Conservation (phyloP, 129 eudicot species). For the Lactuca sativa region DNA sequence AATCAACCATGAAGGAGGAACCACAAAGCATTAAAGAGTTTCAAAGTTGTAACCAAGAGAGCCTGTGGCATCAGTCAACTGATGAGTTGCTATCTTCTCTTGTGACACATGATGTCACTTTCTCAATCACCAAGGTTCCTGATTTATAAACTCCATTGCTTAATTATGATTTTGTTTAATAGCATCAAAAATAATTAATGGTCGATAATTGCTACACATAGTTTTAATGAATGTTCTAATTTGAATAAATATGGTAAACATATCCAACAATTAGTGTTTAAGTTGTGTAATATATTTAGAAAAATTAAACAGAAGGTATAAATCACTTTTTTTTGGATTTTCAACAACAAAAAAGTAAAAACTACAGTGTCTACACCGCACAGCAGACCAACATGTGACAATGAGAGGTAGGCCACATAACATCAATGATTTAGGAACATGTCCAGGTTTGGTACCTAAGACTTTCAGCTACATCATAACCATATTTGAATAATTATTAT, state of each 20-base stretch:
- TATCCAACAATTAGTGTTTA: not conserved
- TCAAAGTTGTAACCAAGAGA: conserved; percentile 39
- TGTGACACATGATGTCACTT: conserved; percentile 41
- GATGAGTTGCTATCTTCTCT: conserved; percentile 48
- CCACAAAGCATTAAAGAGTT: conserved; percentile 42
- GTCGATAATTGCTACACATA: not conserved
- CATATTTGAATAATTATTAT: not conserved
- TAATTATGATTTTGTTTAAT: not conserved
- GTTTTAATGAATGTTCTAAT: not conserved
- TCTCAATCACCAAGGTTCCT: conserved; percentile 43
- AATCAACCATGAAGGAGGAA: conserved; percentile 42
- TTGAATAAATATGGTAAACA: not conserved
- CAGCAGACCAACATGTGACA: not conserved
- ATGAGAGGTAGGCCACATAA: not conserved
- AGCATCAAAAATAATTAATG: not conserved
- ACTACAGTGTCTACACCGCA: too few species aligned
- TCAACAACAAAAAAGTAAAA: not conserved
- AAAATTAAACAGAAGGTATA: not conserved
- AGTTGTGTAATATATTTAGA: not conserved
- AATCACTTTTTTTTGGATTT: too few species aligned
- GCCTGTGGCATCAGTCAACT: conserved; percentile 46
- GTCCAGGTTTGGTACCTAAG: too few species aligned
- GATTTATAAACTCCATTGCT: not conserved
- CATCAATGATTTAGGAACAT: too few species aligned
- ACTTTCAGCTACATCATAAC: not conserved